Evolutionary conservation across 108 stramenopile species (phyloP).

Genomic region (Fistulifera solaris): DNA sequence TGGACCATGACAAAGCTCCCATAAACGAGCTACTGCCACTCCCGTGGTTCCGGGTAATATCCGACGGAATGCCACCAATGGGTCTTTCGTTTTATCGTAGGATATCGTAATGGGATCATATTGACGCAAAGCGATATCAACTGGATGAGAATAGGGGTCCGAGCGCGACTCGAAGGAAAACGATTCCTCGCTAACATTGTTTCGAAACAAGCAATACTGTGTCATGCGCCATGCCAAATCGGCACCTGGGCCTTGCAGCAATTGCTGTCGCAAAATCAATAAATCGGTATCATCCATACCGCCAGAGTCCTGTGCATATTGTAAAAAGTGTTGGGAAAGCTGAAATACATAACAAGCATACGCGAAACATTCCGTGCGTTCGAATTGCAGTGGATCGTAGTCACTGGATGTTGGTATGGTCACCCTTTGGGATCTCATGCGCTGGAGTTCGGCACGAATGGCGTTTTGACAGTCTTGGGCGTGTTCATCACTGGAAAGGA

Average conservation of each 20-base stretch:
- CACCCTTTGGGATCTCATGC: conserved; percentile 9
- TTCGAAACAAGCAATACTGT: conserved; percentile 26
- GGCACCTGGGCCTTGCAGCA: conserved; percentile 21
- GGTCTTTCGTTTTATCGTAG: conserved; percentile 11
- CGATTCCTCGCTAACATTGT: conserved; percentile 10
- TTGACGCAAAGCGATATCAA: conserved; percentile 9
- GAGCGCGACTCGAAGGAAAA: conserved; percentile 18
- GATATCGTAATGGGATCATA: conserved; percentile 6
- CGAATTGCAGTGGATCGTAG: conserved; percentile 11
- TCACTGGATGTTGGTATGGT: conserved; percentile 20
- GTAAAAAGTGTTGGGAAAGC: conserved; percentile 16
- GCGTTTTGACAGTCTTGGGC: conserved; percentile 9
- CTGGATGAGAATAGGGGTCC: conserved; percentile 17
- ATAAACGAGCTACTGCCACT: conserved; percentile 20
- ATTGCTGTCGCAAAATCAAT: conserved; percentile 12
- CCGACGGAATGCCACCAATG: conserved; percentile 21
- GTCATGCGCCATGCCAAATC: conserved; percentile 36
- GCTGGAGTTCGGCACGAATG: conserved; percentile 18
- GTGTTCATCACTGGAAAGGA: conserved; percentile 14
- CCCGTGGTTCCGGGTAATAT: conserved; percentile 21
- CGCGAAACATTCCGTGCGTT: conserved; percentile 23
- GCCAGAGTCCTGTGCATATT: conserved; percentile 1
- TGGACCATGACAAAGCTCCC: conserved; percentile 15
- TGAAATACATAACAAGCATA: conserved; percentile 30
- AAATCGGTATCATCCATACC: conserved; percentile 6